A percentile compares a stretch with the other conserved stretches of the same genome.
Evolutionary conservation across 106 monocot genomes (phyloP).

Genomic region (Acanthochlamys bracteata): DNA sequence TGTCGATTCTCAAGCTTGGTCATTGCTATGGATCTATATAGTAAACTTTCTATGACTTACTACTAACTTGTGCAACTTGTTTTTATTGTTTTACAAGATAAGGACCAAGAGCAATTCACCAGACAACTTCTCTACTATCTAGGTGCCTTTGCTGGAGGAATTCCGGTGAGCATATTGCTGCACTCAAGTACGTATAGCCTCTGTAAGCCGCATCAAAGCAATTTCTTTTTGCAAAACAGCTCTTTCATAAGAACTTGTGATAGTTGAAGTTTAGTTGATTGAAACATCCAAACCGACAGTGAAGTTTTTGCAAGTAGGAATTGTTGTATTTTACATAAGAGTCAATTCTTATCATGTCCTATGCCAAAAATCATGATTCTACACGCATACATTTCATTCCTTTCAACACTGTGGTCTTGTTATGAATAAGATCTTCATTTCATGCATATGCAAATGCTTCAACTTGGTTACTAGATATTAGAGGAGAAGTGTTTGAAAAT

Average conservation of each 20-base stretch:
- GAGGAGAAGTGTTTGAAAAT: too few species aligned
- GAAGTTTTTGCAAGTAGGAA: too few species aligned
- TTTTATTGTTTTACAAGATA: constrained; percentile 52
- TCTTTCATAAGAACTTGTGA: neutral
- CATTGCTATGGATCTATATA: neutral
- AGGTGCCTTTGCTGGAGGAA: constrained; percentile 91
- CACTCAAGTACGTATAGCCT: constrained; percentile 82
- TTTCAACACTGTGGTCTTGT: too few species aligned
- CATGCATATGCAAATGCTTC: too few species aligned
- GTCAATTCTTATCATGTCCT: too few species aligned
- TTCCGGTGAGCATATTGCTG: constrained; percentile 99
- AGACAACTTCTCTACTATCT: constrained; percentile 90
- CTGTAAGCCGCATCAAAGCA: constrained; percentile 18
- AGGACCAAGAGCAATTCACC: constrained; percentile 87
- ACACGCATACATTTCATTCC: too few species aligned
- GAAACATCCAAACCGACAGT: too few species aligned
- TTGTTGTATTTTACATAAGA: too few species aligned
- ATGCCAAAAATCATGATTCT: too few species aligned
- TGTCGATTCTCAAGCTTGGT: neutral
- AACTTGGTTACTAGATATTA: too few species aligned
- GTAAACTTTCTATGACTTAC: neutral
- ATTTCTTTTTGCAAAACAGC: constrained; percentile 5
- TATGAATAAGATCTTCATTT: too few species aligned
- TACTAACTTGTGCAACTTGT: neutral
- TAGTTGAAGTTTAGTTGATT: too few species aligned